Evolutionary conservation across 257 asterid genomes (phyloP).

Genomic region (Hygrophila difformis): DNA sequence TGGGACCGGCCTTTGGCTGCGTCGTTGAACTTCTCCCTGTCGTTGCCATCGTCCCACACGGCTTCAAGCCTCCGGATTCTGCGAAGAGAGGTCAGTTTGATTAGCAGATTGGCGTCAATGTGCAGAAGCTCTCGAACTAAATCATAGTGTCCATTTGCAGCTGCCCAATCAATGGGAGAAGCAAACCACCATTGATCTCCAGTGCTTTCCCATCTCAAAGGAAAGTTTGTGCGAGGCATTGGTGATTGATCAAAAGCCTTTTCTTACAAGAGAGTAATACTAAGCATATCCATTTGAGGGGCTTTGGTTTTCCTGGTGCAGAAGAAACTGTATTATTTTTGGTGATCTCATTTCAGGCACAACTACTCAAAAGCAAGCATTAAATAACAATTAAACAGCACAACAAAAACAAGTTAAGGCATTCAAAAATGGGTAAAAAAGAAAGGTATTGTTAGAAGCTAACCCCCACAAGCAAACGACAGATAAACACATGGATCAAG

Average conservation of each 20-base stretch:
- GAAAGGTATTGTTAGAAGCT: constrained; percentile 11
- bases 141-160: constrained; percentile 94
- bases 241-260: neutral
- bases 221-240: constrained; percentile 52
- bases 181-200: constrained; percentile 99
- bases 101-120: constrained; percentile 66
- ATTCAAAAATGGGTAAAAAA: constrained; percentile 7
- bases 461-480: constrained; percentile 9
- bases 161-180: constrained; percentile 93
- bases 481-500: neutral
- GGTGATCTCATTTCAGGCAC: no score
- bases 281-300: neutral
- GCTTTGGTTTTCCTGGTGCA: neutral
- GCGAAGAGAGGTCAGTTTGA: constrained; percentile 74
- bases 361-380: neutral
- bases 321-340: neutral
- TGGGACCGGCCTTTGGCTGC: constrained; percentile 60
- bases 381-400: no score
- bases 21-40: constrained; percentile 32
- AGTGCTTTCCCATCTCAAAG: constrained; percentile 82
- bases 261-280: neutral
- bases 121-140: constrained; percentile 70
- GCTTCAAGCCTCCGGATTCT: constrained; percentile 77
- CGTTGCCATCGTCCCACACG: constrained; percentile 89
- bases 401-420: constrained; percentile 6